Percentiles rank a stretch among this genome's conserved stretches.
These are phyloP conservation scores for Massariosphaeria phaeospora DNA, from an alignment of 495 filamentous ascomycete genomes.

Conservation along the genomic window DNA sequence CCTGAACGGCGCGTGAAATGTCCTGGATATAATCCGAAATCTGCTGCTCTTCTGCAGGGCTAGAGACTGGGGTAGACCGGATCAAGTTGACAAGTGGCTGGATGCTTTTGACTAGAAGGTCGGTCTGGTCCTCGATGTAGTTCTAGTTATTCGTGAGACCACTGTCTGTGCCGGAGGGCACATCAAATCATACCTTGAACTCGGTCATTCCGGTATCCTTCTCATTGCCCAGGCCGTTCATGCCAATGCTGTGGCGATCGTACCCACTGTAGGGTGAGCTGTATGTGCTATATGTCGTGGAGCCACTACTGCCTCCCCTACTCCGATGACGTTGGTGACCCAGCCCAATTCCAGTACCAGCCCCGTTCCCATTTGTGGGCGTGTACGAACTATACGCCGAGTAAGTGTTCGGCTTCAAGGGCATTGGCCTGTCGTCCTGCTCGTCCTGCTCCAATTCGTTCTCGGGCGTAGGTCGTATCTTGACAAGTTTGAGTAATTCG, in stretches of 20 bases:
- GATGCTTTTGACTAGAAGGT: slow-evolving; percentile 72
- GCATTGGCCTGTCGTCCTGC: slow-evolving; percentile 45
- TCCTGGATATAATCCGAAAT: slow-evolving; percentile 66
- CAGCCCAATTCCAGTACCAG: slow-evolving; percentile 26
- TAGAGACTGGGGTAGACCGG: slow-evolving; percentile 56
- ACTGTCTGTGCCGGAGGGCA: neutral
- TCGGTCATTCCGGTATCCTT: slow-evolving; percentile 63
- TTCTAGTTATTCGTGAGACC: slow-evolving; percentile 45
- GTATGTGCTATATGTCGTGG: slow-evolving; percentile 50
- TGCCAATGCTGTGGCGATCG: slow-evolving; percentile 20
- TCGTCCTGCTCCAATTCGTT: slow-evolving; percentile 70
- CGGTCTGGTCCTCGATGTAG: slow-evolving; percentile 81
- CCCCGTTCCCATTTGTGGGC: slow-evolving; percentile 36
- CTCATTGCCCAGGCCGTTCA: slow-evolving; percentile 42
- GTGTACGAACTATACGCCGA: slow-evolving; percentile 22
- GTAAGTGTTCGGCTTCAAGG: slow-evolving; percentile 25
- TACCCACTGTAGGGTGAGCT: slow-evolving; percentile 42
- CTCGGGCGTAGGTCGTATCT: slow-evolving; percentile 69
- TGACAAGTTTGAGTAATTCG: slow-evolving; percentile 75
- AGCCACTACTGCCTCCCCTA: slow-evolving; percentile 47
- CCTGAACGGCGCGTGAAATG: slow-evolving; percentile 65
- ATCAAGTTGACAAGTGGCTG: slow-evolving; percentile 76
- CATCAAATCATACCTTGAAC: slow-evolving; percentile 52
- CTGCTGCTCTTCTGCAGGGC: slow-evolving; percentile 50
- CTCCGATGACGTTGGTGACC: slow-evolving; percentile 32